Evolutionary conservation across 805 yeast species (phyloP), one percentile per base, ranked within the genome.

Genomic region (Yamadazyma tumulicola): DNA sequence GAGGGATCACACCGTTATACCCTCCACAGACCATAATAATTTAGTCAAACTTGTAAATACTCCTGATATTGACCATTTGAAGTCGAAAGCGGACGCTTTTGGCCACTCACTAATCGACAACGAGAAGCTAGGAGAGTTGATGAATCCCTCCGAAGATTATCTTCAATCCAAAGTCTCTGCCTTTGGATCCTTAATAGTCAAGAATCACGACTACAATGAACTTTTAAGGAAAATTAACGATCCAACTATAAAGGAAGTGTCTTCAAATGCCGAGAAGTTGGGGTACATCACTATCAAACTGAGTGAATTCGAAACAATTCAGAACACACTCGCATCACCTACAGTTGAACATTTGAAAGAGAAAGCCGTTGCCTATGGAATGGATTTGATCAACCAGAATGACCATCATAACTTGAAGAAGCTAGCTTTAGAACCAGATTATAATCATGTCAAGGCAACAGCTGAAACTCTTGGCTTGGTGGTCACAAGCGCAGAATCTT

Each of bases 401-500:
- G 54, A 51, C 28, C 37, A 29, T 14, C 24, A 50, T 5, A 38
- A 45, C 15, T 45, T 55, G 27, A 31, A 38, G 20, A 24, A 41
- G 14, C 48, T 54, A 16, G 60, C 61, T 4, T 34, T 46, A 31
- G 33, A 45, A 2, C 59, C 60, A 9, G 24, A 38, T 7, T 37
- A 43, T 19, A 42, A 31, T 10, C 51, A 49, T 32, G 23, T 55
- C 13, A 29, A 37, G 4, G 30, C 35, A 4, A 33, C 39, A 7
- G 54, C 54, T 4, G 26, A 24, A 14, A 38, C 32, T 5, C 25
- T 39, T n/a, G 48, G 48, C 4, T 31, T 39, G 1, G 39, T 41
- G 9, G 39, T 41, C 6, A 40, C 64, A 6, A 41, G 28, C 25
- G 29, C 31, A 1, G 32, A 31, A 6, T 37, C 34, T 10, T 30